Evolutionary conservation across 768 basidiomycete genomes (phyloP).

Genomic region (Botryobasidium botryosum): DNA sequence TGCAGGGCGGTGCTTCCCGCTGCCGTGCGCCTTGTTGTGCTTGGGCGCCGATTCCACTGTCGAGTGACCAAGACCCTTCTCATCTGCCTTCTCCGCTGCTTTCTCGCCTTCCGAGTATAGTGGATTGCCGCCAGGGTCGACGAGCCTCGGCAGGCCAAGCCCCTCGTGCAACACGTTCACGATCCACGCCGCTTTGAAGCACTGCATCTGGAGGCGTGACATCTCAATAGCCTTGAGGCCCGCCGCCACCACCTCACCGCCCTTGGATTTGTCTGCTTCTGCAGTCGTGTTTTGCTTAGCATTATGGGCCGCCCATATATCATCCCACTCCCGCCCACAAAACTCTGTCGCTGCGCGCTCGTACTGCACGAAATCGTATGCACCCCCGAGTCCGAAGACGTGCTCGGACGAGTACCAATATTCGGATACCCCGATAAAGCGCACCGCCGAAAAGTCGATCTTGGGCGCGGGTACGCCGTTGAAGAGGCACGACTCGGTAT

Average conservation of each 20-base stretch:
- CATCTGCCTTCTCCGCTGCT: conserved; percentile 39
- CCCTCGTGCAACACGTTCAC: conserved; percentile 93
- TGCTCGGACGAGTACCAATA: conserved; percentile 99
- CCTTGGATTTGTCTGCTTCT: conserved; percentile 15
- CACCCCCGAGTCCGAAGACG: conserved; percentile 83
- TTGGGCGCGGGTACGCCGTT: conserved; percentile 85
- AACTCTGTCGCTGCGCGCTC: conserved; percentile 82
- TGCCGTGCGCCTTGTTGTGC: too few species aligned
- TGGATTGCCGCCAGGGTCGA: conserved; percentile 67
- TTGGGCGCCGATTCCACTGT: conserved; percentile 8
- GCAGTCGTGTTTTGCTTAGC: conserved; percentile 28
- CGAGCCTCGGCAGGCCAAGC: conserved; percentile 81
- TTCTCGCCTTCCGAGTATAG: conserved; percentile 21
- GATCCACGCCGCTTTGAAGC: conserved; percentile 99
- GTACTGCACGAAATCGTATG: conserved; percentile 93
- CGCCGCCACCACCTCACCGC: conserved; percentile 53
- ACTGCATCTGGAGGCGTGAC: conserved; percentile 85
- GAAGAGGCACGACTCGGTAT: conserved; percentile 80
- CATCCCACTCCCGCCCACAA: conserved; percentile 64
- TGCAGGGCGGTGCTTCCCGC: too few species aligned
- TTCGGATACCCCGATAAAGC: conserved; percentile 94
- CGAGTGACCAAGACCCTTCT: conserved; percentile 60
- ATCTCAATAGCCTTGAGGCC: conserved; percentile 60
- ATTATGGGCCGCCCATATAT: conserved; percentile 51
- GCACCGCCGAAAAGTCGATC: conserved; percentile 84